Evolutionary conservation across 306 rosid species (phyloP), one percentile per base, ranked within the genome.

Genomic region (Echinosophora koreensis): DNA sequence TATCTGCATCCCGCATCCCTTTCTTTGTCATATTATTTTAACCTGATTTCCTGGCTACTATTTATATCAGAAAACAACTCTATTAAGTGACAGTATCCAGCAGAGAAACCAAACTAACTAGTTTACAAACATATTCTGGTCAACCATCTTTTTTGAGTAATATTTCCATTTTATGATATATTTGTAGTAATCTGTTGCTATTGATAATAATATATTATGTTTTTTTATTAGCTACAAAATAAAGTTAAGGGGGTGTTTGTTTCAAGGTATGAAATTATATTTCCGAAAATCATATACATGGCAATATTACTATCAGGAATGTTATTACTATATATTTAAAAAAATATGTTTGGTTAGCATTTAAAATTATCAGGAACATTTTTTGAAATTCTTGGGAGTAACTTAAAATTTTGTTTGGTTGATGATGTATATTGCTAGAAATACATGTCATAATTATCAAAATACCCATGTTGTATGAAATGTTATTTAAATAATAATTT

Each of bases 1-100:
- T 63, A 68, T 44, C 62, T 77, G 54, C 50, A 13, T 35, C 66
- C 16, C 44, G 57, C 74, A 39, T 73, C 30, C 61, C 18, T 32
- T 38, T 61, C 55, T 11, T 54, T 35, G 57, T 37, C 55, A 15
- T 63, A 18, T 64, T 56, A 47, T 77, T 56, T 17, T 65, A 30
- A 63, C 64, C 63, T 16, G n/a, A 17, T 76, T 35, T 38, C 51
- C 39, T 55, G 39, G 27, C 5, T 62, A 61, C 22, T 61, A 15
- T 69, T 74, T 27, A 38, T 39, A 7, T 81, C 5, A 15, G 32
- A 75, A 34, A 52, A 54, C 16, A 50, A 14, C 34, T 60, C 17
- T 46, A 11, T 63, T 50, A 13, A 67, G 18, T 47, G 34, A 52
- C 44, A 38, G 34, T 69, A 68, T 37, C 63, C 46, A 74, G 63